Percentiles rank a stretch among this genome's conserved stretches.
phyloP scores from a whole-genome alignment of 805 yeast species.

The Kuraishia cidri region DNA sequence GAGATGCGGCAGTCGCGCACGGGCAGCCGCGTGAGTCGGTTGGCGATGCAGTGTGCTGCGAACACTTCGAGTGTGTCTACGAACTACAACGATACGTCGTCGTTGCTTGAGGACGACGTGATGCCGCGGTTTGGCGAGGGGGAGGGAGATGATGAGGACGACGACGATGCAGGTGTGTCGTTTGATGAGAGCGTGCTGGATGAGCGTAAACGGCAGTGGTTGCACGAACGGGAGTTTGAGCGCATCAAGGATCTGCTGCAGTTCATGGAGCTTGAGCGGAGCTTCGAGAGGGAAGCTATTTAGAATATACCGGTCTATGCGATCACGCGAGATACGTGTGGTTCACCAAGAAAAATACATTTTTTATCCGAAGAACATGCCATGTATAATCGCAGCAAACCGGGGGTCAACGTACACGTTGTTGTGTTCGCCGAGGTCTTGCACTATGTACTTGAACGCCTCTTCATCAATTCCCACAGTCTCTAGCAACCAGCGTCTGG shows the following conservation, averaged over 20 bases:
- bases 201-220: background rate
- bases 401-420: background rate
- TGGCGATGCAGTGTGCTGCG: background rate
- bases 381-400: background rate
- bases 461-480: conserved; percentile 1
- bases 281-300: conserved; percentile 11
- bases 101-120: conserved; percentile 1
- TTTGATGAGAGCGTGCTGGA: background rate
- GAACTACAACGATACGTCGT: background rate
- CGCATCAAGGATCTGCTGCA: conserved; percentile 1
- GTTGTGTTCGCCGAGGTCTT: conserved; percentile 1
- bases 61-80: background rate
- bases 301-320: conserved; percentile 10
- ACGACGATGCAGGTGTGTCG: background rate
- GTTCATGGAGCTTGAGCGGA: conserved; percentile 1
- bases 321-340: no score
- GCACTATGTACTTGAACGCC: no score
- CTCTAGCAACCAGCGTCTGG: conserved; percentile 26
- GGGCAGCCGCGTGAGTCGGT: no score
- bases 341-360: no score
- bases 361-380: no score
- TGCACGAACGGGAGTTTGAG: background rate
- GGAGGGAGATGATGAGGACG: background rate
- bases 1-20: background rate
- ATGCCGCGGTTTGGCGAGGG: background rate